phyloP scores from a whole-genome alignment of 2,329 filamentous ascomycete genomes.

The Fusarium secorum region DNA sequence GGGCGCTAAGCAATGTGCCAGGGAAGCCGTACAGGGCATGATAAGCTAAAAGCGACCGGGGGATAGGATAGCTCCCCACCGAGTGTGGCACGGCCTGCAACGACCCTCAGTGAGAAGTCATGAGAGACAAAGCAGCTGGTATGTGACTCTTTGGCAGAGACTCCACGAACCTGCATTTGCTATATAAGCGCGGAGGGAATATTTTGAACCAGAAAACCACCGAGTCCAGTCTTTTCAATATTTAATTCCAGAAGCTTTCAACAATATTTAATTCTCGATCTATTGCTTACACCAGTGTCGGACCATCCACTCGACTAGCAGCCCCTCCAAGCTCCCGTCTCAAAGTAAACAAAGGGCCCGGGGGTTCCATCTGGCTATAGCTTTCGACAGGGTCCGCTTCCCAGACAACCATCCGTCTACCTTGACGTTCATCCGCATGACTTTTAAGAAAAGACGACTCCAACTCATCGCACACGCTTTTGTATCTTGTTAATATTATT shows the following conservation, averaged over 20 bases:
- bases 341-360: slow-evolving; percentile 52
- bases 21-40: neutral
- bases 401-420: slow-evolving; percentile 46
- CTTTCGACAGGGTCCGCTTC: slow-evolving; percentile 44
- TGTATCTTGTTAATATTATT: slow-evolving; percentile 6
- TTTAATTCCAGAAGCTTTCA: neutral
- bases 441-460: slow-evolving; percentile 33
- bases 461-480: slow-evolving; percentile 9
- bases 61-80: slow-evolving; percentile 1
- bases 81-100: slow-evolving; percentile 10
- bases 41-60: slow-evolving; percentile 14
- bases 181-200: neutral
- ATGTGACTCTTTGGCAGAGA: slow-evolving; percentile 27
- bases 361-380: slow-evolving; percentile 32
- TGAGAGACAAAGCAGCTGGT: slow-evolving; percentile 20
- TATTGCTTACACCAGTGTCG: slow-evolving; percentile 17
- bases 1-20: neutral
- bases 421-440: slow-evolving; percentile 25
- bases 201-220: neutral
- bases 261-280: neutral
- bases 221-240: neutral
- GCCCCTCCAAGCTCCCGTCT: slow-evolving; percentile 46
- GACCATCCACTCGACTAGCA: slow-evolving; percentile 21
- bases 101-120: slow-evolving; percentile 5
- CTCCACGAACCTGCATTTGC: slow-evolving; percentile 33